Base-by-base conservation (phyloP, 1,284 basidiomycete genomes). In the Cerrena zonata region DNA sequence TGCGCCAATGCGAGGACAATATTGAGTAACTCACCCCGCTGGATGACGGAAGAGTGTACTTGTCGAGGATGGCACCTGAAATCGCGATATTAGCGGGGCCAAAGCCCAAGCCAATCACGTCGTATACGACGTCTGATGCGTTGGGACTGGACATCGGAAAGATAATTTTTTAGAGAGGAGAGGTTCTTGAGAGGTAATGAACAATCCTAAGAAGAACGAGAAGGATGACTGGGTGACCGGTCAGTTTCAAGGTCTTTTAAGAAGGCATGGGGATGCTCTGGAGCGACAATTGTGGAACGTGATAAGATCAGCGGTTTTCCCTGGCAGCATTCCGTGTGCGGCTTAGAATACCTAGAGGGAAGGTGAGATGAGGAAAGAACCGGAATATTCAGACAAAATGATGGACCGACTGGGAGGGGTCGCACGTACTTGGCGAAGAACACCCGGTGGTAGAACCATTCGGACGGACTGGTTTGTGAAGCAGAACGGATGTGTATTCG, bases 31-130 rank as follows among this genome's bases (percentile, higher is more conserved):
- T 18, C 50, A 58, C 57, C 27, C 45, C 38, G 34, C 45, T 42
- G n/a, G 45, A 24, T n/a, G 45, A 25, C 10, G 52, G 42, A 30
- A 26, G 39, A 10, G 51, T 53, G 55, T 56, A 58, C 60, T 63
- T 76, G 42, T 73, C 78, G 11, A 75, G 67, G 54, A 82, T 68
- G 2, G 76, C 78, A 30, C 79, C 75, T 21, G 80, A 80, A 55
- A 81, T 68, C 37, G 78, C 77, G 53, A 82, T 66, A 53, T 79
- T 78, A 2, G 79, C 74, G 23, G 80, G 80, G n/a, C 79, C 79
- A 52, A 80, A 80, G 2, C 79, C 79, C n/a, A 79, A 61, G 43
- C 77, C 77, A 46, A 82, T 65, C 26, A 79, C 57, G 64, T 82
- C 77, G 62, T 71, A 78, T 19, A 71, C 52, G 4, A 53, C 56